Evolutionary conservation across 495 filamentous ascomycete genomes (phyloP).

Genomic region (Bombardia bombarda): DNA sequence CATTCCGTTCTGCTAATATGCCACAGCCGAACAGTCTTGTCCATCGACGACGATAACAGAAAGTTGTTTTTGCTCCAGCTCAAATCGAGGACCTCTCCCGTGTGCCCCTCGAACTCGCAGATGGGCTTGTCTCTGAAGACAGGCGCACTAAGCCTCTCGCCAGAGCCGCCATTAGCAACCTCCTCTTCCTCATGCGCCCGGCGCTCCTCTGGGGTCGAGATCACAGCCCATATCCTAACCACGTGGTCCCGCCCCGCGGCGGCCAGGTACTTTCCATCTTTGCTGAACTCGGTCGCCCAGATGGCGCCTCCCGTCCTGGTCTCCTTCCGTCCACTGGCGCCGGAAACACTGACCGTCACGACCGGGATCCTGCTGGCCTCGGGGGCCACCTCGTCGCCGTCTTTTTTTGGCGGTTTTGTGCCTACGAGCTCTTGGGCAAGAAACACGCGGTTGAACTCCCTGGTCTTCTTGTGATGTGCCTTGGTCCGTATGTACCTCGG

Average conservation of each 20-base stretch:
- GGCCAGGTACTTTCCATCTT: conserved; percentile 85
- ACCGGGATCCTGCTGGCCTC: conserved; percentile 20
- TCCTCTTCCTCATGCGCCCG: conserved; percentile 62
- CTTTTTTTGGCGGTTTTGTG: conserved; percentile 20
- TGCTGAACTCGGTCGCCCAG: conserved; percentile 90
- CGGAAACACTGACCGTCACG: conserved; percentile 30
- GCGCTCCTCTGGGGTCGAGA: conserved; percentile 75
- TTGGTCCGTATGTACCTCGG: conserved; percentile 85
- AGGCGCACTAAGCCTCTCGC: conserved; percentile 70
- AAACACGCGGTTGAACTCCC: conserved; percentile 81
- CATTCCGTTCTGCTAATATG: conserved; percentile 80
- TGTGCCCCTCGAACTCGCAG: conserved; percentile 78
- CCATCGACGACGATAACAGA: conserved; percentile 92
- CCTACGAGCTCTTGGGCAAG: conserved; percentile 77
- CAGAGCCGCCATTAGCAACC: conserved; percentile 40
- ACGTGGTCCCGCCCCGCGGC: conserved; percentile 81
- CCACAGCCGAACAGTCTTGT: conserved; percentile 96
- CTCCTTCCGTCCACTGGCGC: conserved; percentile 25
- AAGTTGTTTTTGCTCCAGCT: conserved; percentile 99
- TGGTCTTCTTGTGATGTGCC: conserved; percentile 71
- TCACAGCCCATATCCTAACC: conserved; percentile 85
- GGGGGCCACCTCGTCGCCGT: not conserved
- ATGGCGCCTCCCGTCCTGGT: conserved; percentile 51
- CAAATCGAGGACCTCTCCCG: conserved; percentile 78
- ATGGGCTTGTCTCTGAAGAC: conserved; percentile 78